Base-by-base conservation (phyloP, 768 basidiomycete species). In the Thelephora ganbajun region DNA sequence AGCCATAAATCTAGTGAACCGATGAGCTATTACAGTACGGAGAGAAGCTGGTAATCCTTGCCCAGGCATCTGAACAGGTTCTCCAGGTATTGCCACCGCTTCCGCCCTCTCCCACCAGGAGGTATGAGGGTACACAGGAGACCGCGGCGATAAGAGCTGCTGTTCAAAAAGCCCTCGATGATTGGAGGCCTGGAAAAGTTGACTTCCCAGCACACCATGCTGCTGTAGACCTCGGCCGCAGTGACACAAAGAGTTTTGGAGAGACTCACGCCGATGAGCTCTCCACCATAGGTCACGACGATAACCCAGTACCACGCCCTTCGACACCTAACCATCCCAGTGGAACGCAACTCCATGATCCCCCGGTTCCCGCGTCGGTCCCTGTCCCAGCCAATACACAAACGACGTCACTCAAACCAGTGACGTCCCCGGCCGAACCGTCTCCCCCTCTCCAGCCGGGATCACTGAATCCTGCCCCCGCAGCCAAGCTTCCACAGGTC, bases 201-300 rank as follows among this genome's bases (percentile, higher is more conserved):
- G 69, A 69, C 36, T 66, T 86, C 11, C 67, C 70, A 11, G 52
- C 61, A 35, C 61, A 68, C 11, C 69, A 71, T 13, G 51, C 62
- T 12, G 65, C 68, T 5, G 63, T 71, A n/a, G 79, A 82, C 57
- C 69, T 86, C 35, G 69, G 71, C 50, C 69, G 80, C 50, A 80
- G 80, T 3, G 83, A 90, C 56, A 84, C 83, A 0, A 75, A 75
- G 48, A 87, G 83, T 62, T 91, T 91, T 57, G 88, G 88, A 16
- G 83, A 82, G 62, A 89, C 79, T 35, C 88, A 91, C 56, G 83
- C 82, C 0, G 69, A 65, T 33, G 88, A 90, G 63, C 69, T 91
- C 33, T 72, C 72, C 14, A 70, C 66, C 53, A 77, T 87, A 0
- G 52, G 58, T 48, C 53, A 5, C 56, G 52, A 22, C 51, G 56